Percentiles rank a stretch among this genome's conserved stretches.
Evolutionary conservation across 129 eudicot species (phyloP).

Genomic region (Scalesia atractyloides): DNA sequence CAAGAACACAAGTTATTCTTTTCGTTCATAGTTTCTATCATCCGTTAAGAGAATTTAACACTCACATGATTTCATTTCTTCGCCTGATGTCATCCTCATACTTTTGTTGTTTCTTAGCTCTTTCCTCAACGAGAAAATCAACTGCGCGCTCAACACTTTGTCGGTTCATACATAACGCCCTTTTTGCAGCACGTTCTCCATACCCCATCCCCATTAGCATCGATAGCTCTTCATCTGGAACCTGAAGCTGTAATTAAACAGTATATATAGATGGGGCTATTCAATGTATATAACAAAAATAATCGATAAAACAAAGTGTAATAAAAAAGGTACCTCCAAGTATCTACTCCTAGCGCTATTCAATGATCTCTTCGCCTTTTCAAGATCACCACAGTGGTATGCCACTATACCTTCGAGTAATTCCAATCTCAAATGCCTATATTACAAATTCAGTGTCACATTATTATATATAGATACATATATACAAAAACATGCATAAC

Average conservation of each 20-base stretch:
- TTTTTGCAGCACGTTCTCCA: conserved; percentile 61
- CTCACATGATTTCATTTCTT: conserved; percentile 64
- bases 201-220: conserved; percentile 91
- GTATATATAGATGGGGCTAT: no score
- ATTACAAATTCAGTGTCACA: conserved; percentile 25
- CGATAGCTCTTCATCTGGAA: conserved; percentile 78
- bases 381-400: conserved; percentile 69
- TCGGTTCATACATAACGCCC: conserved; percentile 80
- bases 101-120: conserved; percentile 48
- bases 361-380: conserved; percentile 60
- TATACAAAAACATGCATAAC: background rate
- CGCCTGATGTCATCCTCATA: conserved; percentile 57
- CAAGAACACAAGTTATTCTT: background rate
- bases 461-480: background rate
- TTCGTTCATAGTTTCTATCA: conserved; percentile 2
- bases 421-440: conserved; percentile 81
- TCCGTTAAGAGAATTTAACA: background rate
- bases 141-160: conserved; percentile 74
- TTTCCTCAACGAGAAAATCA: conserved; percentile 76
- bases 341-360: conserved; percentile 62
- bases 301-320: background rate
- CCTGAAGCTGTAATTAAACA: conserved; percentile 66
- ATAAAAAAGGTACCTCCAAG: conserved; percentile 48
- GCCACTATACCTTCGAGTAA: conserved; percentile 91
- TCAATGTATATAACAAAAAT: no score